phyloP scores from a whole-genome alignment of 192 early-diverging fungal species.

The Pilaira anomala region DNA sequence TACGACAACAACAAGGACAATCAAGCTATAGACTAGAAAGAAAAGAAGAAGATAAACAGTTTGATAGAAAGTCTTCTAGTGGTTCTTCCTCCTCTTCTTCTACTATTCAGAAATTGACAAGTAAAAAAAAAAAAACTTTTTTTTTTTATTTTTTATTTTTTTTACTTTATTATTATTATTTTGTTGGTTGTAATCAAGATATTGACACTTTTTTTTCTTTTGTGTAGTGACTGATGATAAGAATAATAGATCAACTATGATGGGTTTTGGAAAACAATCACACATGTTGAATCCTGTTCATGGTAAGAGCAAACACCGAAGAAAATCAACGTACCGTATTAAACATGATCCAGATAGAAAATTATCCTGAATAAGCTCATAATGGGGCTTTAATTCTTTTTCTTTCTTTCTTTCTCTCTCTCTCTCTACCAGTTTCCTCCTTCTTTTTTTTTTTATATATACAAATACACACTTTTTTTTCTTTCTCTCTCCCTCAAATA shows the following conservation, averaged over 20 bases:
- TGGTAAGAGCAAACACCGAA: constrained; percentile 8
- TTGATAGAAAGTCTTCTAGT: too few species aligned
- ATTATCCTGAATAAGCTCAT: too few species aligned
- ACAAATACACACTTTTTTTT: too few species aligned
- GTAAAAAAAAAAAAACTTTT: too few species aligned
- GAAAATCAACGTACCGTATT: neutral
- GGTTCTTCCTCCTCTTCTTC: too few species aligned
- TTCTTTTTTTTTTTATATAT: too few species aligned
- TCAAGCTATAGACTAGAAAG: neutral
- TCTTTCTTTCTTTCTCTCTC: too few species aligned
- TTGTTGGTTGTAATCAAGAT: neutral
- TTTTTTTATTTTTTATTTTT: neutral
- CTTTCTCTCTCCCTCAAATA: too few species aligned
- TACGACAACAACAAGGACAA: neutral
- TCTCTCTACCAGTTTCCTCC: too few species aligned
- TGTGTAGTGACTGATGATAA: neutral
- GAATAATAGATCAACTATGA: constrained; percentile 1
- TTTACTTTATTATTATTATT: neutral
- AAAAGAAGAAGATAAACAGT: neutral
- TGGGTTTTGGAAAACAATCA: constrained; percentile 19
- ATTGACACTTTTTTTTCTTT: neutral
- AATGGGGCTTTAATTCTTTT: too few species aligned
- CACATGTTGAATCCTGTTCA: constrained; percentile 16
- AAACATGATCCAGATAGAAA: neutral
- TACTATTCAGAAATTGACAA: too few species aligned